A percentile compares a stretch with the other conserved stretches of the same genome.
These are phyloP conservation scores for Magnusiomyces fungicola DNA, from an alignment of 1,139 yeast genomes.

Conservation along the genomic window DNA sequence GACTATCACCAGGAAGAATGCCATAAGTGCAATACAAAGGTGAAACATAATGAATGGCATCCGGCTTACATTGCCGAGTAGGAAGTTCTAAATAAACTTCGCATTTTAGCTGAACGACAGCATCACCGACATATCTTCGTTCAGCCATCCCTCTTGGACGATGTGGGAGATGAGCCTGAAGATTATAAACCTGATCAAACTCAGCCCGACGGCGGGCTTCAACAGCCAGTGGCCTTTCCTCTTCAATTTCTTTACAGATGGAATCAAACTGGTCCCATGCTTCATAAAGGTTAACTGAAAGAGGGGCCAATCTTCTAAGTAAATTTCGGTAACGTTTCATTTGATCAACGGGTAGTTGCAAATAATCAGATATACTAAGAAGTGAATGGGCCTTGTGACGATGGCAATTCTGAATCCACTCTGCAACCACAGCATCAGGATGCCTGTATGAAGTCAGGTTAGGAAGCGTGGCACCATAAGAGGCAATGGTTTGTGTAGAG, in stretches of 20 bases:
- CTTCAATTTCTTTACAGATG: slow-evolving; percentile 11
- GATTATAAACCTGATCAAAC: slow-evolving; percentile 10
- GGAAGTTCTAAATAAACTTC: slow-evolving; percentile 11
- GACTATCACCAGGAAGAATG: not conserved
- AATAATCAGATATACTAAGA: slow-evolving; percentile 19
- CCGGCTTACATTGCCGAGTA: slow-evolving; percentile 8
- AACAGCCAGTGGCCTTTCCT: slow-evolving; percentile 12
- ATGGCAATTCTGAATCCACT: slow-evolving; percentile 21
- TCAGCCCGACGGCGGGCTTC: slow-evolving; percentile 12
- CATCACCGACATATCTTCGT: slow-evolving; percentile 14
- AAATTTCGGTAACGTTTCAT: slow-evolving; percentile 8
- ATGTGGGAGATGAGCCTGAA: not conserved
- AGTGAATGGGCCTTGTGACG: slow-evolving; percentile 19
- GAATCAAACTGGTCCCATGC: slow-evolving; percentile 7
- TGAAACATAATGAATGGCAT: slow-evolving; percentile 11
- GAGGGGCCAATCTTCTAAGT: slow-evolving; percentile 3
- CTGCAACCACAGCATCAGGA: slow-evolving; percentile 24
- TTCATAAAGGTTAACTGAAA: slow-evolving; percentile 4
- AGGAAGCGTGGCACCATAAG: slow-evolving; percentile 15
- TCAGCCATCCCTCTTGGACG: not conserved
- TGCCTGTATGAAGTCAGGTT: slow-evolving; percentile 19
- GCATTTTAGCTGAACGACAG: slow-evolving; percentile 8
- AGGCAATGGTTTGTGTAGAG: slow-evolving; percentile 15
- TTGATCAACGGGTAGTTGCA: slow-evolving; percentile 20
- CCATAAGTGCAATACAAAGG: not conserved